A percentile compares a stretch with the other conserved stretches of the same genome.
phyloP scores from a whole-genome alignment of 2,329 filamentous ascomycete species.

The Mycocentrospora acerina region DNA sequence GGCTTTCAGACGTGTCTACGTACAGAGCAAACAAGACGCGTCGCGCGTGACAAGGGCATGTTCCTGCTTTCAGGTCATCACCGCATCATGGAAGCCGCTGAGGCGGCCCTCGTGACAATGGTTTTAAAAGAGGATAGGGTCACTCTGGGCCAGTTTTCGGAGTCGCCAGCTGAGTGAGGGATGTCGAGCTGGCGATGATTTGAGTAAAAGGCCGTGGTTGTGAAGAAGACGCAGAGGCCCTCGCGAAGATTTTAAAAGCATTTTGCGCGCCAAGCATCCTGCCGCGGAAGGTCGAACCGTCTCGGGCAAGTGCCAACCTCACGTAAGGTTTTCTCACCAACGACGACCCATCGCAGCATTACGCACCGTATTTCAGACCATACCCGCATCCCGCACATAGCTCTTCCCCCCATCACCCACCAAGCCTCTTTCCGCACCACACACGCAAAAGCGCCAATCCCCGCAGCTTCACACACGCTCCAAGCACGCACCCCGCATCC shows the following conservation, averaged over 20 bases:
- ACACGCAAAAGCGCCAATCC: constrained; percentile 3
- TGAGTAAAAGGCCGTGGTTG: constrained; percentile 68
- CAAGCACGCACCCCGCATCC: constrained; percentile 11
- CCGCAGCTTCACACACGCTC: not conserved
- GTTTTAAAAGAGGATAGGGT: constrained; percentile 72
- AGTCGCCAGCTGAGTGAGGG: constrained; percentile 66
- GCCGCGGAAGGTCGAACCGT: constrained; percentile 20
- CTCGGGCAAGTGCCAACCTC: constrained; percentile 27
- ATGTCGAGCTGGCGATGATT: constrained; percentile 67
- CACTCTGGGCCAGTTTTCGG: constrained; percentile 71
- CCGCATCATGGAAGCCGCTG: constrained; percentile 64
- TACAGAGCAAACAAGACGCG: constrained; percentile 19
- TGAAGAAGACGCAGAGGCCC: constrained; percentile 27
- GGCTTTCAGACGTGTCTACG: constrained; percentile 11
- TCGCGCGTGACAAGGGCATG: constrained; percentile 45
- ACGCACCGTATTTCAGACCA: constrained; percentile 20
- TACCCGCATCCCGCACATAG: constrained; percentile 7
- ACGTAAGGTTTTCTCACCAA: constrained; percentile 33
- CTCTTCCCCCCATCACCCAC: constrained; percentile 4
- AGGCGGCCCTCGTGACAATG: constrained; percentile 72
- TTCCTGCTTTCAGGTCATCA: constrained; percentile 69
- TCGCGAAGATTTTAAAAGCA: constrained; percentile 19
- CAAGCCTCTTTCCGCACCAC: constrained; percentile 5
- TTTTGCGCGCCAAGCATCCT: not conserved
- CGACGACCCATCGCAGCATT: constrained; percentile 19